Evolutionary conservation across 345 rosid genomes (phyloP).

Genomic region (Rubroshorea leprosula): DNA sequence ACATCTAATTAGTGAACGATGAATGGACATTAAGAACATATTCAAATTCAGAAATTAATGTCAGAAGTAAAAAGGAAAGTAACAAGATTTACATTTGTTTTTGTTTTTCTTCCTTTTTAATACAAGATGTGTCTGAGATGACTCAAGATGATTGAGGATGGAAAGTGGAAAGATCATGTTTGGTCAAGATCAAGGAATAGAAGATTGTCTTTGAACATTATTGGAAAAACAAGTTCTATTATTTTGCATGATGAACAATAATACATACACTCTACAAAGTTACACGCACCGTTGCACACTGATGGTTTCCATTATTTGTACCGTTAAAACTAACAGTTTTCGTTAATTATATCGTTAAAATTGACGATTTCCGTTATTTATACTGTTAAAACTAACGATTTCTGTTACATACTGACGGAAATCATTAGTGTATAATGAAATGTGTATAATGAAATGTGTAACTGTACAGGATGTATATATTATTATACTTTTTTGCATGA

Average conservation of each 20-base stretch:
- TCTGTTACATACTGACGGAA: too few relatives aligned
- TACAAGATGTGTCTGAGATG: not conserved
- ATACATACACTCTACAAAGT: too few relatives aligned
- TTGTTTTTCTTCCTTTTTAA: not conserved
- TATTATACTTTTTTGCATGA: too few relatives aligned
- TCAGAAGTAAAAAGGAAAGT: not conserved
- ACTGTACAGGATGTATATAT: too few relatives aligned
- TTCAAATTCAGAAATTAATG: not conserved
- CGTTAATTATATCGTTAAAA: too few relatives aligned
- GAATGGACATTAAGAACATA: not conserved
- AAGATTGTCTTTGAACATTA: slow-evolving; percentile 15
- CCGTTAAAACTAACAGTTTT: too few relatives aligned
- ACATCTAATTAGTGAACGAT: not conserved
- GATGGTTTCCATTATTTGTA: too few relatives aligned
- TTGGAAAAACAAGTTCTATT: slow-evolving; percentile 16
- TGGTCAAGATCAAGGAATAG: slow-evolving; percentile 34
- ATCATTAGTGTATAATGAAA: too few relatives aligned
- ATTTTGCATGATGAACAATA: slow-evolving; percentile 17
- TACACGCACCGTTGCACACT: too few relatives aligned
- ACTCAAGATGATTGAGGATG: not conserved
- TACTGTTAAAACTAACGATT: too few relatives aligned
- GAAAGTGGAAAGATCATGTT: slow-evolving; percentile 6
- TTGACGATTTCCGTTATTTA: too few relatives aligned
- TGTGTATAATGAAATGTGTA: too few relatives aligned
- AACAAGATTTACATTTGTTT: not conserved